Conservation (phyloP, 2,329 filamentous ascomycete genomes). For the Lizonia empirigonia region DNA sequence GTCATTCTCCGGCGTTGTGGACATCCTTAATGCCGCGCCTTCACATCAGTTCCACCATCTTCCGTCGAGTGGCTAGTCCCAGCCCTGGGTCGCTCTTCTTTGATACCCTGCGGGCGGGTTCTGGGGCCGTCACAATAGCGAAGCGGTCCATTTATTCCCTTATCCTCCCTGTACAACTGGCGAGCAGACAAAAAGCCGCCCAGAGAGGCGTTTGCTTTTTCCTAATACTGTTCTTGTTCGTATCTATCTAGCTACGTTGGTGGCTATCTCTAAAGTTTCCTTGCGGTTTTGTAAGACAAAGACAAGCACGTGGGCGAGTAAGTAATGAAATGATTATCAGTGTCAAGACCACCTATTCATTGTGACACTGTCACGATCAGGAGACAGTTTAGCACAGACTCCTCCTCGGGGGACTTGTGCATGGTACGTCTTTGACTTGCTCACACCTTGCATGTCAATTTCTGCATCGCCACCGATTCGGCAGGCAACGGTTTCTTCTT, state of each 20-base stretch:
- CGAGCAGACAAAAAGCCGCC: constrained; percentile 16
- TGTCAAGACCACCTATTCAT: constrained; percentile 3
- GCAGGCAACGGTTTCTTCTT: background rate
- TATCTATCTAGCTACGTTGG: constrained; percentile 21
- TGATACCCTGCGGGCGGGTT: constrained; percentile 44
- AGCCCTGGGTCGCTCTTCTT: constrained; percentile 40
- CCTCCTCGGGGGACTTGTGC: background rate
- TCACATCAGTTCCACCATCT: constrained; percentile 28
- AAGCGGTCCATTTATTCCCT: constrained; percentile 25
- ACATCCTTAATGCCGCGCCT: constrained; percentile 37
- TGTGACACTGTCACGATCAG: constrained; percentile 4
- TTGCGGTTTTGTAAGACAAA: constrained; percentile 22
- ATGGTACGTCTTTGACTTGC: background rate
- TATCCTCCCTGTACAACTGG: constrained; percentile 20
- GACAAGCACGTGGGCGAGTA: constrained; percentile 21
- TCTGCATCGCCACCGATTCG: background rate
- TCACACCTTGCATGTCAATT: constrained; percentile 1
- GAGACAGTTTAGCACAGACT: background rate
- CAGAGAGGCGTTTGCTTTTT: constrained; percentile 24
- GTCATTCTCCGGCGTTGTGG: constrained; percentile 47
- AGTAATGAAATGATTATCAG: constrained; percentile 18
- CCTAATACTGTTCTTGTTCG: constrained; percentile 27
- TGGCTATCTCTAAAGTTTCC: constrained; percentile 17
- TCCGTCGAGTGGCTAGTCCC: constrained; percentile 40
- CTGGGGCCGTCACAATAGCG: constrained; percentile 28